phyloP scores from a whole-genome alignment of 441 rosid species.

The Theobroma grandiflorum region DNA sequence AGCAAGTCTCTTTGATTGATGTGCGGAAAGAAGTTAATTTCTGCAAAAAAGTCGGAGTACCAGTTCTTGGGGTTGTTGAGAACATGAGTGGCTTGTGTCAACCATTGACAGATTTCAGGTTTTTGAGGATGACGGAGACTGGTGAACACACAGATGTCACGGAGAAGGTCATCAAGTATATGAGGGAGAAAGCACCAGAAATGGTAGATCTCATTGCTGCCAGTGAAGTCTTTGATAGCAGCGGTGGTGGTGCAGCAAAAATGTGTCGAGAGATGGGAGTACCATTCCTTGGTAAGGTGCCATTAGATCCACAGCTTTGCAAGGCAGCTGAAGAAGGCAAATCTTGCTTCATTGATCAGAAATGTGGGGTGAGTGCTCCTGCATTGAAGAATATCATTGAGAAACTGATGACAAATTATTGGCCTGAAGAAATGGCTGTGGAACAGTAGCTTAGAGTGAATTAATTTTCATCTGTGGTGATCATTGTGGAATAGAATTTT shows the following conservation, averaged over 20 bases:
- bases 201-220: slow-evolving; percentile 60
- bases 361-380: slow-evolving; percentile 74
- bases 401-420: slow-evolving; percentile 49
- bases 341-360: slow-evolving; percentile 76
- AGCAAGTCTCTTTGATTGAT: slow-evolving; percentile 88
- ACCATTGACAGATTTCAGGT: slow-evolving; percentile 68
- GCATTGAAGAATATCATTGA: slow-evolving; percentile 73
- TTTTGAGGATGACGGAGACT: slow-evolving; percentile 51
- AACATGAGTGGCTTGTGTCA: slow-evolving; percentile 96
- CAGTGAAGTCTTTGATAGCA: slow-evolving; percentile 85
- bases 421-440: slow-evolving; percentile 35
- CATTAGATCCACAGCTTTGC: slow-evolving; percentile 93
- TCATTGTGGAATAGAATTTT: not conserved
- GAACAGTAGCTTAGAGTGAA: slow-evolving; percentile 9
- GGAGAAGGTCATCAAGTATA: slow-evolving; percentile 46
- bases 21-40: slow-evolving; percentile 93
- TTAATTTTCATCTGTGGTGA: not conserved
- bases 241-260: slow-evolving; percentile 79
- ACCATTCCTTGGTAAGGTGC: slow-evolving; percentile 87
- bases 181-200: slow-evolving; percentile 82
- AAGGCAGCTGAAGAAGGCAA: slow-evolving; percentile 94
- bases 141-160: slow-evolving; percentile 75
- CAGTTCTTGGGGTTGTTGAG: slow-evolving; percentile 92
- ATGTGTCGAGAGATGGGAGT: slow-evolving; percentile 90
- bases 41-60: slow-evolving; percentile 93